Percentiles rank a stretch among this genome's conserved stretches.
Conservation (phyloP, 2,329 filamentous ascomycete genomes). For the Cordyceps tenuipes region DNA sequence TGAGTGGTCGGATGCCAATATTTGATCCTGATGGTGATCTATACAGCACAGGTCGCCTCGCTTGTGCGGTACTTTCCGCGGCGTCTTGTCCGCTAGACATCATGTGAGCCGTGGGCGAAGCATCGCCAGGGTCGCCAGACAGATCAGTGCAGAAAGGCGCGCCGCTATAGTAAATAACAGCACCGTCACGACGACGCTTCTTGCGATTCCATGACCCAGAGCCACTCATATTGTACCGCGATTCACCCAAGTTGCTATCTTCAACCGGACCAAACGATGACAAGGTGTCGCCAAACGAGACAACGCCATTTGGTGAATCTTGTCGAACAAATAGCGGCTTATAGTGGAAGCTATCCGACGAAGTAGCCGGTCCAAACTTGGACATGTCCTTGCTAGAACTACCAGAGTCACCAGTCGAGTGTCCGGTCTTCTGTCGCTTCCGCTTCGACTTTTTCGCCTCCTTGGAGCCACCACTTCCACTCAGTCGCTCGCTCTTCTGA, state of each 20-base stretch:
- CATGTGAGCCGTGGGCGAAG: slow-evolving; percentile 40
- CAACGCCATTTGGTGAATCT: slow-evolving; percentile 37
- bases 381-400: slow-evolving; percentile 30
- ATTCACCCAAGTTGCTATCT: slow-evolving; percentile 41
- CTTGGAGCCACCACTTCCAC: slow-evolving; percentile 42
- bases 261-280: slow-evolving; percentile 40
- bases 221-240: slow-evolving; percentile 38
- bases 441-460: slow-evolving; percentile 33
- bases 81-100: slow-evolving; percentile 35
- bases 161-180: slow-evolving; percentile 77
- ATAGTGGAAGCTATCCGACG: slow-evolving; percentile 49
- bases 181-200: slow-evolving; percentile 56
- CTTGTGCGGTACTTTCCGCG: slow-evolving; percentile 14
- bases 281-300: slow-evolving; percentile 39
- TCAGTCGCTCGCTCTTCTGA: slow-evolving; percentile 33
- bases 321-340: slow-evolving; percentile 53
- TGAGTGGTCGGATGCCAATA: slow-evolving; percentile 41
- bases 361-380: slow-evolving; percentile 32
- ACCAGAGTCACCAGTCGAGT: slow-evolving; percentile 27
- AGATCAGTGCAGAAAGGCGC: slow-evolving; percentile 75
- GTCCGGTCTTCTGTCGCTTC: slow-evolving; percentile 38
- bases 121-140: slow-evolving; percentile 53
- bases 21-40: slow-evolving; percentile 45
- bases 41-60: slow-evolving; percentile 22
- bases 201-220: slow-evolving; percentile 40